These are phyloP conservation scores for Pichia cabralensis DNA, from an alignment of 805 yeast species.

Conservation along the genomic window DNA sequence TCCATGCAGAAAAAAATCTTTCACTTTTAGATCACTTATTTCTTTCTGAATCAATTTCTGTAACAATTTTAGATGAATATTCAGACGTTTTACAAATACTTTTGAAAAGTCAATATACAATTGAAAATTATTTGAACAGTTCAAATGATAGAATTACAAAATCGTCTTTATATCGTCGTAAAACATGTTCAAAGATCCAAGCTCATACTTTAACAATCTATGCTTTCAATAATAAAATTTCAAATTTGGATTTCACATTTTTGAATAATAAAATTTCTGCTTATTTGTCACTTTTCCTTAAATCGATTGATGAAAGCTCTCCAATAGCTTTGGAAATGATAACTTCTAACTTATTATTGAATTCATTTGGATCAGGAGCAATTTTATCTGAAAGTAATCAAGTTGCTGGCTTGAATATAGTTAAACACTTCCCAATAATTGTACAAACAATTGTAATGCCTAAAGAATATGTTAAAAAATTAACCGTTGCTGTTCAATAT, in stretches of 20 bases:
- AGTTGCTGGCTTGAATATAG: conserved; percentile 31
- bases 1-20: conserved; percentile 8
- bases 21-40: conserved; percentile 14
- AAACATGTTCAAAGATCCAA: conserved; percentile 15
- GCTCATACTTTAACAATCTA: conserved; percentile 46
- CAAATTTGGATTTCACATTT: conserved; percentile 32
- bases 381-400: conserved; percentile 26
- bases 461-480: conserved; percentile 35
- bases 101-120: conserved; percentile 12
- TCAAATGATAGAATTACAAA: conserved; percentile 19
- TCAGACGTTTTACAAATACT: conserved; percentile 12
- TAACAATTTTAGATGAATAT: conserved; percentile 7
- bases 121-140: conserved; percentile 15
- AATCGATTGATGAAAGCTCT: conserved; percentile 27
- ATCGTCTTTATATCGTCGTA: conserved; percentile 20
- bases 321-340: conserved; percentile 41
- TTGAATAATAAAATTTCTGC: conserved; percentile 38
- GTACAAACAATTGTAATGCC: conserved; percentile 46
- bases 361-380: conserved; percentile 27
- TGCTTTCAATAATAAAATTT: conserved; percentile 42
- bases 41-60: conserved; percentile 6
- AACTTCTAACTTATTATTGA: conserved; percentile 36
- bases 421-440: conserved; percentile 35
- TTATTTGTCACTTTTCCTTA: conserved; percentile 29
- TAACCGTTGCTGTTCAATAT: conserved; percentile 50